Evolutionary conservation across 1,139 yeast species (phyloP), one percentile per base, ranked within the genome.

Genomic region (Spathaspora sp.): DNA sequence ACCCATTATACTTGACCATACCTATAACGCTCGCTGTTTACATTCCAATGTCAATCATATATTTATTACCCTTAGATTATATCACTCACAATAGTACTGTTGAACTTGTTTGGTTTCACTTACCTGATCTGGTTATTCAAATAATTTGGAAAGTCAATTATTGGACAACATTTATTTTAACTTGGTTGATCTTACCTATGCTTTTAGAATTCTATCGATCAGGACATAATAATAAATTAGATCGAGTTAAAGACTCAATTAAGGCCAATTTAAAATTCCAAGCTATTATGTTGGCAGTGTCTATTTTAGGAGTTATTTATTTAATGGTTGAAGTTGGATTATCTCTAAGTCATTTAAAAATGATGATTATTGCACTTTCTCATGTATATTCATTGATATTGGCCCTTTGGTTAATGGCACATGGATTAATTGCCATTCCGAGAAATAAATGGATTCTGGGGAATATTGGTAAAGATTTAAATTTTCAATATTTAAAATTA

Each of bases 331-430:
- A 80, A 47, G 78, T 80, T 8, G 89, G 91, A 2, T 71, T 87
- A 42, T 72, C 80, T 3, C 66, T 81, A 48, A 63, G 64, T 42
- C 80, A 84, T 42, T 67, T 88, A 58, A 86, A 84, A 60, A 74
- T 84, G 42, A 75, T 88, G 68, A 74, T 86, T 13, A 86, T 89
- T 53, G 93, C 95, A 0, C 59, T 87, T 25, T 81, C 95, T 1
- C 95, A 89, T 61, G 82, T 87, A n/a, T 89, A 88, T 61, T 80
- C 95, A 0, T 73, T 89, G 58, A 73, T 85, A 2, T 61, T 89
- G 41, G 91, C 95, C 1, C 72, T 87, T 26, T 88, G 95, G 95
- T 68, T 89, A 46, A 83, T 89, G 87, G 89, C 93, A 1, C 93
- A 88, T 60, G 96, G 96, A 0, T 64, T 88, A 45, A 80, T 86